Evolutionary conservation across 2,329 filamentous ascomycete species (phyloP).

Genomic region (Cordyceps javanica): DNA sequence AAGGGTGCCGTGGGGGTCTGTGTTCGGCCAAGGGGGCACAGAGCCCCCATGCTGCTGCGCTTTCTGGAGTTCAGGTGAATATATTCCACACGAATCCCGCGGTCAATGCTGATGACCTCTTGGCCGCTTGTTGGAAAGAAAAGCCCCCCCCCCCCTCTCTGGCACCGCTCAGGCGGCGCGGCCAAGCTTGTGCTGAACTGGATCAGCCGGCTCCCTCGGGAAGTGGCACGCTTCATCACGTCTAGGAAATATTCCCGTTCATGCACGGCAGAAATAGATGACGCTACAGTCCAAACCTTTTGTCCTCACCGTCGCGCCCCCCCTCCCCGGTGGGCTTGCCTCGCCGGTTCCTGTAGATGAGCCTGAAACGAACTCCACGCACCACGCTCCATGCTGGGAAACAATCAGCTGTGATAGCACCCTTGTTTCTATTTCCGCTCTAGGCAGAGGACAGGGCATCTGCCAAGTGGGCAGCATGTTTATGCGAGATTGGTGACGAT

Average conservation of each 20-base stretch:
- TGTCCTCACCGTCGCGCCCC: background rate
- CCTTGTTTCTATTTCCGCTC: background rate
- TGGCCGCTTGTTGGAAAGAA: no score
- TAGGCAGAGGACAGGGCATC: background rate
- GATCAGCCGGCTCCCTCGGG: background rate
- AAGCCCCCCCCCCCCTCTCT: background rate
- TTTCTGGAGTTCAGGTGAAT: background rate
- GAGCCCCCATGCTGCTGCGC: background rate
- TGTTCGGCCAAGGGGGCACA: background rate
- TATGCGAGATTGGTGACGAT: constrained; percentile 1
- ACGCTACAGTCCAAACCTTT: background rate
- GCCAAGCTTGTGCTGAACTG: background rate
- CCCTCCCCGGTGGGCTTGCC: background rate
- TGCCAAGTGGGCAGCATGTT: background rate
- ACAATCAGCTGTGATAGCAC: background rate
- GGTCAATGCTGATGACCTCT: no score
- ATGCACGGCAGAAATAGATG: background rate
- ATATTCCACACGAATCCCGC: no score
- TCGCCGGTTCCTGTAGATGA: background rate
- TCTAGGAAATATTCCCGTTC: background rate
- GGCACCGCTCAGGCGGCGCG: background rate
- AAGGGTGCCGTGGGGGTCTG: background rate
- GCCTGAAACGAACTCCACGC: constrained; percentile 8
- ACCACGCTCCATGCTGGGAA: background rate
- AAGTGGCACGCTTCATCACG: background rate